Evolutionary conservation across 2,329 filamentous ascomycete species (phyloP), one percentile per base, ranked within the genome.

Genomic region (Talaromyces sp.): DNA sequence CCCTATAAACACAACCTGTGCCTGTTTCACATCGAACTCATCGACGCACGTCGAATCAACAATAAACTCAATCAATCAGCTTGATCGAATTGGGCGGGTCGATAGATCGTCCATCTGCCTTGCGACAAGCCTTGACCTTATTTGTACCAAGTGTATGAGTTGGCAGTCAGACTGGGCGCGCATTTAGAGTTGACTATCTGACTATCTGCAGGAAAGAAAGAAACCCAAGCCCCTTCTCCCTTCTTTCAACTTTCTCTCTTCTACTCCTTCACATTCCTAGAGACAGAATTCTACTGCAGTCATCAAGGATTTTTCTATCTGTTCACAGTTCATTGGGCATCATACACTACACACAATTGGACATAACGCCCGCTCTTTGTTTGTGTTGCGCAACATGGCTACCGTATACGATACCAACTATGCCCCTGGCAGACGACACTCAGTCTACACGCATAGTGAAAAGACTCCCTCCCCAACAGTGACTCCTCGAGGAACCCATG

Each of bases 391-490:
- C 57, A 63, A 40, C 40, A 58, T 54, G n/a, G 59, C 62, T 16
- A 35, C 50, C 21, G 42, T 44, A 9, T 56, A 63, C 35, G 23
- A 63, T 16, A 12, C 56, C 18, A 81, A 69, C 66, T 72, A 84
- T 79, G 83, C 84, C 74, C 82, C 83, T 69, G 79, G 85, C 66
- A 82, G 82, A 69, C 83, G 84, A 70, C 85, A 84, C 73, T 83
- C 83, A 68, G 80, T 82, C 25, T 64, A 60, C 23, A 42, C 54
- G 37, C 48, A 55, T 25, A 63, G 44, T 25, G 63, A 64, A 61
- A 71, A 71, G 39, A 74, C 76, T 50, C 70, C 74, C 64, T 74
- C 77, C 46, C 71, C 75, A 40, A 77, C 76, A 21, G 69, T 75
- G 63, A 77, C 76, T 37, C 77, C 79, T 33, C 75, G 72, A 66